Base-by-base conservation (phyloP, 1,284 basidiomycete genomes). In the Sutorius eximius region DNA sequence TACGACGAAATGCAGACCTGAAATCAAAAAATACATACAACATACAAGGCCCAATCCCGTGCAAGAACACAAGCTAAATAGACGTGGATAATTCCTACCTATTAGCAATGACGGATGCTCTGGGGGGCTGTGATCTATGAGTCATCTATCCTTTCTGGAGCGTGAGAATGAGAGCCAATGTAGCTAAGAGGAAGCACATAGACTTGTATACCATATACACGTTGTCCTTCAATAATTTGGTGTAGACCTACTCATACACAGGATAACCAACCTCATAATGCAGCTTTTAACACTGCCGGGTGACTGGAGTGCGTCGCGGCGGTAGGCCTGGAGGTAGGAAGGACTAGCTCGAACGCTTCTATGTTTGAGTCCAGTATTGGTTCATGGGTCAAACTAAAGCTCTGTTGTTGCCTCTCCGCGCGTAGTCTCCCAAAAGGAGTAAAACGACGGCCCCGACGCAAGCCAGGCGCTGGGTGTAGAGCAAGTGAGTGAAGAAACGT, bases 301-400 rank as follows among this genome's bases (percentile, higher is more conserved):
- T 18, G 18, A 24, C 27, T 44, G 3, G 44, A 33, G 16, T 16
- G 12, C 27, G 18, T 37, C 29, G n/a, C 24, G 3, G 49, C 42
- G 6, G 20, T 11, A 20, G 36, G 36, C 32, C 16, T 34, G 27
- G 54, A 40, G 20, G 40, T 12, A 11, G 51, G 51, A 5, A 40
- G 36, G 27, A 43, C 62, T 1, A 55, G 9, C 18, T 52, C 45
- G 38, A 52, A 34, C 5, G 37, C 34, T 32, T 52, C 60, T 13
- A 45, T 5, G 3, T 51, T 41, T 22, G 46, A 30, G 34, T 48
- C 43, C 10, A 38, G 33, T 40, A 43, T 27, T 32, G 47, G 42
- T 36, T 30, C 16, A 7, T 45, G n/a, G 13, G 20, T 33, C 40
- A 41, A 44, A 18, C 11, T n/a, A 10, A 51, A 7, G 22, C 15